phyloP scores from a whole-genome alignment of 164 flowering plant species.

The Nymphaea thermarum region DNA sequence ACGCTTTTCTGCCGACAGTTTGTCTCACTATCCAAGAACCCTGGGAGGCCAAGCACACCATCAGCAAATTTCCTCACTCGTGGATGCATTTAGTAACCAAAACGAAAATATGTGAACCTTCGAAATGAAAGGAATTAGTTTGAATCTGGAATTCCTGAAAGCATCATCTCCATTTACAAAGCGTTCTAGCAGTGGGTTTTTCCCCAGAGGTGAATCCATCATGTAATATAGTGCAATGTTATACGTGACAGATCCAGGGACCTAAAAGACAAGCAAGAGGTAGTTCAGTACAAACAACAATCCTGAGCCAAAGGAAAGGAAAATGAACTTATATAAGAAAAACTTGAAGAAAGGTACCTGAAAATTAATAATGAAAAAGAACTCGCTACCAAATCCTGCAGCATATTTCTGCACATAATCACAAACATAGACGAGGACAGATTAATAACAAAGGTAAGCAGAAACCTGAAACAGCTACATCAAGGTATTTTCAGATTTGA shows the following conservation, averaged over 20 bases:
- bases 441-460: not conserved
- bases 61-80: not conserved
- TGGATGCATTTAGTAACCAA: not conserved
- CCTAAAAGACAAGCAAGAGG: conserved; percentile 19
- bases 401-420: conserved; percentile 54
- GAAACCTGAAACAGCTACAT: not conserved
- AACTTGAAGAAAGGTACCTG: conserved; percentile 33
- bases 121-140: conserved; percentile 89
- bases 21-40: conserved; percentile 98
- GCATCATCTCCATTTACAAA: conserved; percentile 83
- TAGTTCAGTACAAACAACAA: not conserved
- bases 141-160: conserved; percentile 79
- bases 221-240: conserved; percentile 60
- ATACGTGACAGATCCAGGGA: conserved; percentile 71
- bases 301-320: too few species aligned
- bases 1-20: conserved; percentile 91
- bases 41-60: conserved; percentile 18
- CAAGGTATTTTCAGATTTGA: not conserved
- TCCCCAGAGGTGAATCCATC: conserved; percentile 53
- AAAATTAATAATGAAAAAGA: conserved; percentile 76
- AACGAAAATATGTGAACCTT: conserved; percentile 27
- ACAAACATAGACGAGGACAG: not conserved
- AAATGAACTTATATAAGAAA: not conserved
- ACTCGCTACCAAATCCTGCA: conserved; percentile 63
- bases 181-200: conserved; percentile 48